A percentile compares a stretch with the other conserved stretches of the same genome.
Conservation (phyloP, 768 basidiomycete species). For the Russula sp. region DNA sequence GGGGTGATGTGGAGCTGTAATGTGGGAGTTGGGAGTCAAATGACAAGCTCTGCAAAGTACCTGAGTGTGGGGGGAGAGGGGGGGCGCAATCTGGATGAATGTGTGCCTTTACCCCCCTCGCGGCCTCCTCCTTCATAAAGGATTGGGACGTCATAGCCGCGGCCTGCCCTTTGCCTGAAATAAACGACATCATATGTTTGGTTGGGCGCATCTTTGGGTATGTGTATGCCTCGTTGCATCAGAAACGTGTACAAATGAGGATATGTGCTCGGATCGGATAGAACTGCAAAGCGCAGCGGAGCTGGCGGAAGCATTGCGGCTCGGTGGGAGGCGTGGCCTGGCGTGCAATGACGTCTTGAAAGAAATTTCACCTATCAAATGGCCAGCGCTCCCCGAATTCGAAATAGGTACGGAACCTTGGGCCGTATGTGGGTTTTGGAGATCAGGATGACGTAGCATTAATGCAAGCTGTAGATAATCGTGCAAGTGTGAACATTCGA, state of each 20-base stretch:
- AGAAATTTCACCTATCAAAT: conserved; percentile 3
- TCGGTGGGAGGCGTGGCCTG: neutral
- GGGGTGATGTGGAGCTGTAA: neutral
- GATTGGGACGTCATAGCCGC: conserved; percentile 23
- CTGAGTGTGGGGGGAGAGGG: neutral
- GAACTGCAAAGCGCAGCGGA: neutral
- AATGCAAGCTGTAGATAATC: conserved; percentile 18
- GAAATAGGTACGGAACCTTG: conserved; percentile 12
- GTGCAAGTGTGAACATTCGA: conserved; percentile 6
- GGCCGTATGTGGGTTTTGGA: neutral
- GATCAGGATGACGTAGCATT: conserved; percentile 20
- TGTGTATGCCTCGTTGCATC: conserved; percentile 18
- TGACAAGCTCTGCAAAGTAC: conserved; percentile 3
- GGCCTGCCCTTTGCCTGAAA: conserved; percentile 27
- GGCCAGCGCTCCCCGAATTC: conserved; percentile 6
- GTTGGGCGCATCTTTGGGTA: neutral
- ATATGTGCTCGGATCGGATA: conserved; percentile 5
- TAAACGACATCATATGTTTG: conserved; percentile 23
- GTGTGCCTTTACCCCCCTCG: conserved; percentile 2
- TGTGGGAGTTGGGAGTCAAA: conserved; percentile 11
- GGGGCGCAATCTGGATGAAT: conserved; percentile 24
- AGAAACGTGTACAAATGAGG: conserved; percentile 10
- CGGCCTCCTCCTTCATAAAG: conserved; percentile 22
- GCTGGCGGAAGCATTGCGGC: conserved; percentile 2
- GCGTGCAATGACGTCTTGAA: conserved; percentile 16